These are phyloP conservation scores for Salpingoeca rosetta DNA, from an alignment of 78 protist species.

Conservation along the genomic window DNA sequence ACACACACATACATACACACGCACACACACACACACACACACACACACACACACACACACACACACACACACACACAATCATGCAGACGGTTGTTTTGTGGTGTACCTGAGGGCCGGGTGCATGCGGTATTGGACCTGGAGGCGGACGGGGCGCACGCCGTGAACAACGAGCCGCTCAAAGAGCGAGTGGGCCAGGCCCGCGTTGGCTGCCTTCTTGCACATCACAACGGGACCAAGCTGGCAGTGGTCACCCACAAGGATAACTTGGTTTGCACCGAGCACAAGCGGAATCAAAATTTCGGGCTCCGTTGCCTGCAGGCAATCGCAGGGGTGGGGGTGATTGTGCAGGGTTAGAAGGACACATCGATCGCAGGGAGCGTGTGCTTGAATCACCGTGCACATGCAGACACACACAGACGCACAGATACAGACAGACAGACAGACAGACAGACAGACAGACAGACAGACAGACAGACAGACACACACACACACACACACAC, in stretches of 20 bases:
- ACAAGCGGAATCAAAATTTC: slow-evolving; percentile 62
- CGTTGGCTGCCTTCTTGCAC: slow-evolving; percentile 89
- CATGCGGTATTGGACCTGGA: slow-evolving; percentile 99
- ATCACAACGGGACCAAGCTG: slow-evolving; percentile 98
- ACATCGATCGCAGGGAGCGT: no score
- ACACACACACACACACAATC: no score
- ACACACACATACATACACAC: no score
- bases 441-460: not conserved
- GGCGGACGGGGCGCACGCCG: slow-evolving; percentile 87
- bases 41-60: no score
- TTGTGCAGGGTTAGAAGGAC: no score
- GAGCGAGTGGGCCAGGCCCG: slow-evolving; percentile 91
- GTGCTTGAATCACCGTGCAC: no score
- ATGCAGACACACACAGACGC: not conserved
- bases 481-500: not conserved
- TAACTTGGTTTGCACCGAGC: slow-evolving; percentile 42
- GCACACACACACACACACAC: no score
- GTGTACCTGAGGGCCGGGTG: slow-evolving; percentile 84
- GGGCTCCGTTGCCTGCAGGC: not conserved
- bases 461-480: not conserved
- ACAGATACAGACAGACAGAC: not conserved
- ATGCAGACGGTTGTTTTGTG: no score
- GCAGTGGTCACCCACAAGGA: slow-evolving; percentile 80
- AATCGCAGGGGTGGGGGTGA: no score
- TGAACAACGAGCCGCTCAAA: slow-evolving; percentile 93